phyloP scores from a whole-genome alignment of 305 asterid genomes.

The Stenogyne calaminthoides region DNA sequence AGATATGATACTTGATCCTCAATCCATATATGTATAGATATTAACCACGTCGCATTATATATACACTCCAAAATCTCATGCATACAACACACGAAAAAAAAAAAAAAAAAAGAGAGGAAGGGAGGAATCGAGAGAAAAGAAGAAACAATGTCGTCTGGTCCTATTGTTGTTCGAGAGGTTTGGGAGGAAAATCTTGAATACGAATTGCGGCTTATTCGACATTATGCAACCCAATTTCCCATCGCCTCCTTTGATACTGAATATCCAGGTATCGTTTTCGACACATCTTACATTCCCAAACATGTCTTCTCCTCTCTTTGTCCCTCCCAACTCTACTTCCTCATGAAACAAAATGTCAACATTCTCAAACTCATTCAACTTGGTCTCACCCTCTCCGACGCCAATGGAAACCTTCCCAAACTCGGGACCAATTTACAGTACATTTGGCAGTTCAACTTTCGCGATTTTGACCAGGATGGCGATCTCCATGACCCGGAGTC shows the following conservation, averaged over 20 bases:
- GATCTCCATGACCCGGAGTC: background rate
- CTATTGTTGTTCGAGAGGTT: slow-evolving; percentile 11
- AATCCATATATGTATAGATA: no score
- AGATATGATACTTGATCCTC: no score
- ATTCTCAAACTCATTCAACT: background rate
- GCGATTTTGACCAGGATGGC: slow-evolving; percentile 2
- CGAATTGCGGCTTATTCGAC: background rate
- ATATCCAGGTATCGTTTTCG: background rate
- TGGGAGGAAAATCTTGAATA: background rate
- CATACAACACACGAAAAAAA: background rate
- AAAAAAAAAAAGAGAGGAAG: background rate
- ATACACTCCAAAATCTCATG: no score
- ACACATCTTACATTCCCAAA: background rate
- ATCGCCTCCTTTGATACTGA: background rate
- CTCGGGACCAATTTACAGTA: background rate
- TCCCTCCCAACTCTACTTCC: background rate
- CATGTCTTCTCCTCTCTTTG: background rate
- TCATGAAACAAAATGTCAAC: slow-evolving; percentile 13
- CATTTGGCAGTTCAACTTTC: slow-evolving; percentile 29
- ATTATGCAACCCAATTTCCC: background rate
- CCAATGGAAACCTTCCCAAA: slow-evolving; percentile 10
- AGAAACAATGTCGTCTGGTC: background rate
- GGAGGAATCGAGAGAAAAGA: background rate
- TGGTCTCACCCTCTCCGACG: slow-evolving; percentile 9
- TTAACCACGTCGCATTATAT: no score